phyloP scores from a whole-genome alignment of 257 asterid species.

The Eustoma russellianum region DNA sequence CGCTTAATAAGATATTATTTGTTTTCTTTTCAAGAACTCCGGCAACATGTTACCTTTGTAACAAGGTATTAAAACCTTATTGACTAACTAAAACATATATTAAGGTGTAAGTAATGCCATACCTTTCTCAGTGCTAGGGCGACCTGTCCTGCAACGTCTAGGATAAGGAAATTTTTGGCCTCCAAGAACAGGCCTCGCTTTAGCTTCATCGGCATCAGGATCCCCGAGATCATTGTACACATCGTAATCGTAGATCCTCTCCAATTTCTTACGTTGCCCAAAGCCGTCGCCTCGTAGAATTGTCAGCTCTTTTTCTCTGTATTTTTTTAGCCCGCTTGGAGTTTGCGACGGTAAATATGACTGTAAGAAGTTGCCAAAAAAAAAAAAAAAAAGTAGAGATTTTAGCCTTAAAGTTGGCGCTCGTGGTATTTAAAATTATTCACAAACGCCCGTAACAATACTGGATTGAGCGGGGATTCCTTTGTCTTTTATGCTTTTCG shows the following conservation, averaged over 20 bases:
- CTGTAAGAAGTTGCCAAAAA: slow-evolving; percentile 29
- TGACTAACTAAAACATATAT: too few species aligned
- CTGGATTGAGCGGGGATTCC: too few species aligned
- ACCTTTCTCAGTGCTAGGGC: slow-evolving; percentile 43
- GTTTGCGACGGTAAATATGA: slow-evolving; percentile 66
- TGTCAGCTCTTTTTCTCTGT: slow-evolving; percentile 38
- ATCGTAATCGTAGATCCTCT: slow-evolving; percentile 68
- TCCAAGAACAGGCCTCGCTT: slow-evolving; percentile 59
- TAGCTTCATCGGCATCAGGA: slow-evolving; percentile 29
- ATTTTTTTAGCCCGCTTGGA: slow-evolving; percentile 40
- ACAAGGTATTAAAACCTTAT: too few species aligned
- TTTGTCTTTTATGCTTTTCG: too few species aligned
- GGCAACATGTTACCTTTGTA: too few species aligned
- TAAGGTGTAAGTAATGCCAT: too few species aligned
- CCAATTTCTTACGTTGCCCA: slow-evolving; percentile 40
- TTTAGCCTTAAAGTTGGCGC: too few species aligned
- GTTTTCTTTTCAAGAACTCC: too few species aligned
- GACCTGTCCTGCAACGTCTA: slow-evolving; percentile 73
- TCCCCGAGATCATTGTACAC: slow-evolving; percentile 74
- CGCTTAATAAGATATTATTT: too few species aligned
- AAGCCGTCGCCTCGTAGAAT: slow-evolving; percentile 48
- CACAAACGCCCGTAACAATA: too few species aligned
- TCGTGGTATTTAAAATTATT: too few species aligned
- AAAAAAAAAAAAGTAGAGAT: too few species aligned
- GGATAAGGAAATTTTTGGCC: slow-evolving; percentile 53